phyloP scores from a whole-genome alignment of 805 yeast species.

The Candida piceae region DNA sequence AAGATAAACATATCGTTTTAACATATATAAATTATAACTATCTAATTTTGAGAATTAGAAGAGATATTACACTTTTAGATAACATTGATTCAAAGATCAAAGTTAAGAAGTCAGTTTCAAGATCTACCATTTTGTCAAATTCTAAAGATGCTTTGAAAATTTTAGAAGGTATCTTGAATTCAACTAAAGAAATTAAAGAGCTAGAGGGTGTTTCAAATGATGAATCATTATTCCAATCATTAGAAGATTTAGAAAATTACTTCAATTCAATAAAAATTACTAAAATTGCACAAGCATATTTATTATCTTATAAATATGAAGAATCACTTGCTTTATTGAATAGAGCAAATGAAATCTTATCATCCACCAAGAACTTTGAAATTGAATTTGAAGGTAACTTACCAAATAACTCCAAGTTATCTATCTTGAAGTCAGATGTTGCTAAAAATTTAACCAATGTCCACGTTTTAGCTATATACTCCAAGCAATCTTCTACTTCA shows the following conservation, averaged over 20 bases:
- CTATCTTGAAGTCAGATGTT: conserved; percentile 18
- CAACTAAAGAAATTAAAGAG: conserved; percentile 59
- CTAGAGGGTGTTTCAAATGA: conserved; percentile 92
- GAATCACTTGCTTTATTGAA: conserved; percentile 45
- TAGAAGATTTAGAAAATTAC: conserved; percentile 44
- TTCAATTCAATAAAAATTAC: conserved; percentile 41
- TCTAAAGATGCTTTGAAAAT: conserved; percentile 44
- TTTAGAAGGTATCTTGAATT: conserved; percentile 45
- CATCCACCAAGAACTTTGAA: conserved; percentile 9
- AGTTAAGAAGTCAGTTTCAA: conserved; percentile 16
- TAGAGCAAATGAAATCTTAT: conserved; percentile 22
- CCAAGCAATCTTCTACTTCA: conserved; percentile 23
- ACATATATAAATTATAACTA: conserved; percentile 72
- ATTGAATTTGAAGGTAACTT: conserved; percentile 38
- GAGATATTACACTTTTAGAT: conserved; percentile 51
- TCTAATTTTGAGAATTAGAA: conserved; percentile 59
- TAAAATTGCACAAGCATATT: conserved; percentile 42
- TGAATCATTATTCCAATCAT: conserved; percentile 54
- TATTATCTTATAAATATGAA: conserved; percentile 34
- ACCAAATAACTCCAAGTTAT: conserved; percentile 33
- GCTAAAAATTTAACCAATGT: conserved; percentile 23
- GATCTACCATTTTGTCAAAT: conserved; percentile 23
- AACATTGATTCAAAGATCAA: conserved; percentile 29
- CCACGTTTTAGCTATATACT: conserved; percentile 47
- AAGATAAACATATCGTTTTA: conserved; percentile 66